These are phyloP conservation scores for Neoscytalidium dimidiatum DNA, from an alignment of 2,329 filamentous ascomycete species.

Conservation along the genomic window DNA sequence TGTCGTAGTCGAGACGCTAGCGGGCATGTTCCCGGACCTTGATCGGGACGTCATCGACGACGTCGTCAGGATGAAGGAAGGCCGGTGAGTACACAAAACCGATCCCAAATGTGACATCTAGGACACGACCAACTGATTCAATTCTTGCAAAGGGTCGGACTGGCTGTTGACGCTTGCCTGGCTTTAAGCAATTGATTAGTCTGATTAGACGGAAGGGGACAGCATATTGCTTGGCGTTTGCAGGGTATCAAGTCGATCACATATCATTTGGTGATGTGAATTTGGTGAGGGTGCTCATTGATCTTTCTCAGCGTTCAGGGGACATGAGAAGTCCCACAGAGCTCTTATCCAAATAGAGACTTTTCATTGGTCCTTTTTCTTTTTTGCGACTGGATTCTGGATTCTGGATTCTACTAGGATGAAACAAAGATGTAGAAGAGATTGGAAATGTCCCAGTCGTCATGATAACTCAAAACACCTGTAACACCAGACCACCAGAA, in stretches of 20 bases:
- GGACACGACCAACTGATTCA: background rate
- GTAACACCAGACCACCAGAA: background rate
- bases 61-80: slow-evolving; percentile 93
- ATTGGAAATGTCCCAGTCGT: background rate
- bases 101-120: background rate
- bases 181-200: slow-evolving; percentile 38
- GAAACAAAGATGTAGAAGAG: background rate
- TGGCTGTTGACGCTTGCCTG: slow-evolving; percentile 52
- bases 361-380: background rate
- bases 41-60: slow-evolving; percentile 95
- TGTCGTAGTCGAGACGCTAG: slow-evolving; percentile 89
- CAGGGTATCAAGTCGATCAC: background rate
- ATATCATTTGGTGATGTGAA: background rate
- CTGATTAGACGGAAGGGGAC: background rate
- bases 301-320: background rate
- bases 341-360: too few relatives aligned
- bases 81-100: slow-evolving; percentile 64
- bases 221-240: slow-evolving; percentile 4
- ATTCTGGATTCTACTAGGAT: too few relatives aligned
- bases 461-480: background rate
- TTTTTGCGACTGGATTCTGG: too few relatives aligned
- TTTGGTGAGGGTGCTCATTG: background rate
- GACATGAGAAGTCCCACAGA: background rate
- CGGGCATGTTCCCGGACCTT: slow-evolving; percentile 95
- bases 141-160: slow-evolving; percentile 38